phyloP scores from a whole-genome alignment of 805 yeast species.

The Candida hispaniensis region DNA sequence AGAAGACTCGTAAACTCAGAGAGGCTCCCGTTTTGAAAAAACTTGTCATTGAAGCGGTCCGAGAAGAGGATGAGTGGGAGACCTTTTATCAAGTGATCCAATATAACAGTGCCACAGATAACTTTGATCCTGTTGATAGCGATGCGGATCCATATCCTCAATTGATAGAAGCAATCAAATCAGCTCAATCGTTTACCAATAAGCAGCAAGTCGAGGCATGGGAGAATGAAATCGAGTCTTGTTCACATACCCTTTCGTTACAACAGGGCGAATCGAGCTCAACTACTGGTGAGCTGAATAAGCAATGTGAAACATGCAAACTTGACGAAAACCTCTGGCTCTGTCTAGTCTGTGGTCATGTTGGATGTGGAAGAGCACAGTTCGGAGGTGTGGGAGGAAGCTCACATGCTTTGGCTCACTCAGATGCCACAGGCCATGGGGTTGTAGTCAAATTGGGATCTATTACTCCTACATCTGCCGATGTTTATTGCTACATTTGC shows the following conservation, averaged over 20 bases:
- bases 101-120: constrained; percentile 1
- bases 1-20: constrained; percentile 39
- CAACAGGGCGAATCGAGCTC: constrained; percentile 29
- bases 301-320: constrained; percentile 32
- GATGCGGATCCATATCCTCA: constrained; percentile 24
- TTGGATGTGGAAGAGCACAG: constrained; percentile 93
- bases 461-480: constrained; percentile 60
- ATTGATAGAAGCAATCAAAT: constrained; percentile 38
- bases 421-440: constrained; percentile 49
- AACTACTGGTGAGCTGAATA: constrained; percentile 17
- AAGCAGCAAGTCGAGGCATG: constrained; percentile 74
- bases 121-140: constrained; percentile 26
- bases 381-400: constrained; percentile 92
- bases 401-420: constrained; percentile 79
- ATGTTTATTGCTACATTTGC: constrained; percentile 80
- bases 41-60: constrained; percentile 52
- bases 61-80: constrained; percentile 54
- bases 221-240: constrained; percentile 78
- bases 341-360: constrained; percentile 79
- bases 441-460: constrained; percentile 89
- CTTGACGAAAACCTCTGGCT: constrained; percentile 79
- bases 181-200: constrained; percentile 47
- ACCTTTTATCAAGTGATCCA: constrained; percentile 35
- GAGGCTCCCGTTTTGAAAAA: constrained; percentile 37
- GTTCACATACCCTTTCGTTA: constrained; percentile 61